A percentile compares a stretch with the other conserved stretches of the same genome.
Conservation (phyloP, 2,329 filamentous ascomycete species). For the Rhexocercosporidium sp. region DNA sequence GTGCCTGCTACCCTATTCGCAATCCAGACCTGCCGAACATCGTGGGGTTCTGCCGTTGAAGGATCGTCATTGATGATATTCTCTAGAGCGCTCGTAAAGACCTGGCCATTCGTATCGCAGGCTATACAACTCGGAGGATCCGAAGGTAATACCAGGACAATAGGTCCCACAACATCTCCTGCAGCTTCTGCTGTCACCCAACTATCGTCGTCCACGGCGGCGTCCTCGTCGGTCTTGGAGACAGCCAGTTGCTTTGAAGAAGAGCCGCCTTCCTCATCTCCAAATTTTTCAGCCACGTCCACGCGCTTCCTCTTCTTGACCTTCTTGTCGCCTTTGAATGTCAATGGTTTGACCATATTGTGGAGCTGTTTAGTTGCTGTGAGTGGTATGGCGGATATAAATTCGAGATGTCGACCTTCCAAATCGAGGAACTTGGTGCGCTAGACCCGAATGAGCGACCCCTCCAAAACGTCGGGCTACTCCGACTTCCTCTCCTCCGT, state of each 20-base stretch:
- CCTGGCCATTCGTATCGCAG: constrained; percentile 83
- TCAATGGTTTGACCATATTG: constrained; percentile 84
- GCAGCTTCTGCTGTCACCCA: constrained; percentile 86
- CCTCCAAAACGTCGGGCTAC: constrained; percentile 12
- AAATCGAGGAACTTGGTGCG: constrained; percentile 10
- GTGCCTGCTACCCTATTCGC: constrained; percentile 83
- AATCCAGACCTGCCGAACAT: constrained; percentile 95
- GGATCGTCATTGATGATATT: constrained; percentile 87
- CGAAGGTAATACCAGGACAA: constrained; percentile 82
- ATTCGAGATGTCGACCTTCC: constrained; percentile 13
- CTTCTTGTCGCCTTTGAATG: constrained; percentile 98
- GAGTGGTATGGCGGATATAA: not conserved
- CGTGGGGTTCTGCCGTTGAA: constrained; percentile 88
- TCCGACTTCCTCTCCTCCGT: constrained; percentile 14
- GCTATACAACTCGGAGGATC: constrained; percentile 76
- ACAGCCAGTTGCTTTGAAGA: constrained; percentile 33
- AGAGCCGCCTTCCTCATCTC: constrained; percentile 37
- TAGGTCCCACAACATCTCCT: constrained; percentile 78
- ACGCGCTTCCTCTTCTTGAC: constrained; percentile 87
- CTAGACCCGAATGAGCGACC: constrained; percentile 20
- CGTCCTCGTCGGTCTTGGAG: constrained; percentile 29
- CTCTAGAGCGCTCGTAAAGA: constrained; percentile 82
- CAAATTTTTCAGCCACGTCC: constrained; percentile 48
- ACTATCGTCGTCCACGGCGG: constrained; percentile 69
- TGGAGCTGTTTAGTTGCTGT: constrained; percentile 23